Conservation (phyloP, 2,329 filamentous ascomycete genomes). For the Aspergillus quadrilineatus region DNA sequence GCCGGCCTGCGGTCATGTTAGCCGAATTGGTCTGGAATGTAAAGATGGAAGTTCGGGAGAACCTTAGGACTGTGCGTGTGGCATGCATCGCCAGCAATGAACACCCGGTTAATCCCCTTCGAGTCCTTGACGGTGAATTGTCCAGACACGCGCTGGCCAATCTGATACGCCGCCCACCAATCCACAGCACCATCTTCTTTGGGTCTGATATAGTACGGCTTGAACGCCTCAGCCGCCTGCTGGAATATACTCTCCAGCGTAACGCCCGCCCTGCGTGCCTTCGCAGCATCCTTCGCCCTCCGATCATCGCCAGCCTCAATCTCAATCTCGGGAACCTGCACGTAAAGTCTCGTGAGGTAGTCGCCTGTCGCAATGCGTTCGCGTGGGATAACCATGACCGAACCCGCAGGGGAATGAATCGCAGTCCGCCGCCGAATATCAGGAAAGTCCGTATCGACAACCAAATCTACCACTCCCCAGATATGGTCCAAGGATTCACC, state of each 20-base stretch:
- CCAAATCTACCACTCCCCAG: constrained; percentile 75
- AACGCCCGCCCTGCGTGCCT: constrained; percentile 62
- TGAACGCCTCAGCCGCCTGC: constrained; percentile 63
- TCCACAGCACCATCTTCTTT: constrained; percentile 57
- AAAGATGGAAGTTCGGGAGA: not conserved
- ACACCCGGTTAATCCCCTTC: constrained; percentile 69
- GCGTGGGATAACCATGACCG: constrained; percentile 76
- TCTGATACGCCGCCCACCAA: constrained; percentile 76
- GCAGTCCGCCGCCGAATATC: constrained; percentile 79
- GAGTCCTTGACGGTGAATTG: constrained; percentile 57
- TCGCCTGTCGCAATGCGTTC: constrained; percentile 62
- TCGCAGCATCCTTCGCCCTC: constrained; percentile 57
- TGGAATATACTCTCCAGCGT: constrained; percentile 64
- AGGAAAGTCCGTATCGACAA: constrained; percentile 71
- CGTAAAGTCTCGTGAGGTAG: constrained; percentile 69
- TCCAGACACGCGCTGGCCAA: constrained; percentile 63
- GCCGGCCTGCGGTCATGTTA: constrained; percentile 51
- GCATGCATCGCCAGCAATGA: constrained; percentile 74
- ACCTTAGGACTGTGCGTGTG: constrained; percentile 74
- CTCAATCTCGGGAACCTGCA: constrained; percentile 40
- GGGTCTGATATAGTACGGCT: constrained; percentile 66
- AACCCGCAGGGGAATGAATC: constrained; percentile 71
- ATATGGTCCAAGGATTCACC: constrained; percentile 70
- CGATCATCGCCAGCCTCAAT: constrained; percentile 20
- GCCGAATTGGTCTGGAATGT: not conserved